Conservation (phyloP, 805 yeast species). For the Scheffersomyces spartinae region DNA sequence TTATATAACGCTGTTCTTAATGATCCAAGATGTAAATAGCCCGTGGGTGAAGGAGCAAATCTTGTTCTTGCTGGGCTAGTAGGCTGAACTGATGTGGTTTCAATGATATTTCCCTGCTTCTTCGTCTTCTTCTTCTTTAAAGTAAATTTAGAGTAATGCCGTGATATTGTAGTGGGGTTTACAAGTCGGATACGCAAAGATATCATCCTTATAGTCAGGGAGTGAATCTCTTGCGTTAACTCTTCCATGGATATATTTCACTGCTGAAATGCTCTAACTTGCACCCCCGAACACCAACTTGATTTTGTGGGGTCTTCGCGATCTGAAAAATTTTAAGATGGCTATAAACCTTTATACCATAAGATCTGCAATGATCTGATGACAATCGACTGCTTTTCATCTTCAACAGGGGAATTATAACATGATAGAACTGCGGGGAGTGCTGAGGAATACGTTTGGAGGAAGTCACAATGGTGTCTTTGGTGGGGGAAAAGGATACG, state of each 20-base stretch:
- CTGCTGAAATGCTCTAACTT: neutral
- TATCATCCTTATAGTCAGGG: constrained; percentile 3
- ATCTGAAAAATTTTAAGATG: too few species aligned
- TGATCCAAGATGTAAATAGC: constrained; percentile 87
- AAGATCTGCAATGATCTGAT: too few species aligned
- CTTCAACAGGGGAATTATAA: constrained; percentile 1
- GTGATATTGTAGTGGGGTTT: neutral
- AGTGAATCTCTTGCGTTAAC: neutral
- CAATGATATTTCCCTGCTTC: neutral
- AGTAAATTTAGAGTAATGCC: constrained; percentile 3
- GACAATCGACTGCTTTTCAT: too few species aligned
- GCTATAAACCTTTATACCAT: too few species aligned
- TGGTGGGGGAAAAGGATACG: neutral
- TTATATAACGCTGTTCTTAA: constrained; percentile 88
- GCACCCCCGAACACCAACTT: constrained; percentile 2
- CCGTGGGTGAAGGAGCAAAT: constrained; percentile 98
- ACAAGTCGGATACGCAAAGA: neutral
- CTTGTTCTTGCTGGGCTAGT: constrained; percentile 63
- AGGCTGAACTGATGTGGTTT: constrained; percentile 25
- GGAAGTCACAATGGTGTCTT: neutral
- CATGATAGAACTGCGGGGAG: constrained; percentile 1
- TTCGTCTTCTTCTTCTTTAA: constrained; percentile 2
- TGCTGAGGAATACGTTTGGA: neutral
- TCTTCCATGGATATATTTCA: neutral
- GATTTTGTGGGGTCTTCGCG: neutral